phyloP scores from a whole-genome alignment of 805 yeast species.

The Metschnikowia shivogae region DNA sequence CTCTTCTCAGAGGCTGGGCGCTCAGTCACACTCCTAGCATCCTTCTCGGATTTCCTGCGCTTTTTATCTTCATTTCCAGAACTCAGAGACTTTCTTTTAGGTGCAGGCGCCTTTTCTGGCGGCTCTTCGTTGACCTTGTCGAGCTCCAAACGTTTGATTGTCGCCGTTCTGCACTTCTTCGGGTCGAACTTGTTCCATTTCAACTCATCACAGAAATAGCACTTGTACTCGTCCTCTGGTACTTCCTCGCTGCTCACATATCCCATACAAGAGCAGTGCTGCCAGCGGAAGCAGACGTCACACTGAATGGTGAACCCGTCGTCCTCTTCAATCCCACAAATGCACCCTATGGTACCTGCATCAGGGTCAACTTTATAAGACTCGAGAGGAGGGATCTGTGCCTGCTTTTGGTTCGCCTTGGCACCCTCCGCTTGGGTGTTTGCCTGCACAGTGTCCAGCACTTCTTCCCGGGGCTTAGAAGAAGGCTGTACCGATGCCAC shows the following conservation, averaged over 20 bases:
- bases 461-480: neutral
- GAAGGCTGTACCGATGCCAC: neutral
- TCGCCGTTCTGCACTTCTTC: slow-evolving; percentile 26
- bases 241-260: slow-evolving; percentile 66
- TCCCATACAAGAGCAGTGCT: slow-evolving; percentile 88
- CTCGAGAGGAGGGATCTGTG: slow-evolving; percentile 29
- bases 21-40: slow-evolving; percentile 6
- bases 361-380: slow-evolving; percentile 71
- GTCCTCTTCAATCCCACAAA: slow-evolving; percentile 82
- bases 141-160: slow-evolving; percentile 27
- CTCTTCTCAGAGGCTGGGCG: slow-evolving; percentile 10
- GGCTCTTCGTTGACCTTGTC: slow-evolving; percentile 23
- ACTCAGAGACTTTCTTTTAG: slow-evolving; percentile 18
- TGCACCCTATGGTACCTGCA: slow-evolving; percentile 82
- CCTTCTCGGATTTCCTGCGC: slow-evolving; percentile 23
- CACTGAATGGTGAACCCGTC: slow-evolving; percentile 95
- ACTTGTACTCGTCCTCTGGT: slow-evolving; percentile 72
- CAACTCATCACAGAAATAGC: slow-evolving; percentile 64
- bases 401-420: neutral
- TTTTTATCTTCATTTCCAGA: slow-evolving; percentile 31
- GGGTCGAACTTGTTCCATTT: slow-evolving; percentile 45
- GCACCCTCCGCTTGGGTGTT: neutral
- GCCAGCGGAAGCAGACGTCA: slow-evolving; percentile 90
- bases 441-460: neutral
- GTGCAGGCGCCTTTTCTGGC: slow-evolving; percentile 10